Conservation (phyloP, 192 early-diverging fungal genomes). For the Backusella luteola region DNA sequence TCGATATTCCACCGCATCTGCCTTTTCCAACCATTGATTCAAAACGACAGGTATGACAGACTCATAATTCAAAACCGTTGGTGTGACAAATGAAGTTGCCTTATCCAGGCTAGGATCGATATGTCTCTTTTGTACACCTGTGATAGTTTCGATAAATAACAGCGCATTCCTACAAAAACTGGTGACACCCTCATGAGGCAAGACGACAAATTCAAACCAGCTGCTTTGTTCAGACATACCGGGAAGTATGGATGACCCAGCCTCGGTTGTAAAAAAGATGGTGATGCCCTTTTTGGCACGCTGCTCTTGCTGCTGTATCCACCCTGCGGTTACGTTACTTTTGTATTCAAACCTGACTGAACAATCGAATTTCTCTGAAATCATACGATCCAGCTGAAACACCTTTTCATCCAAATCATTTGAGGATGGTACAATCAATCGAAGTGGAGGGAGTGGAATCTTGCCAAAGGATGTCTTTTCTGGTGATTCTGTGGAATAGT, state of each 20-base stretch:
- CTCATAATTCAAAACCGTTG: constrained; percentile 9
- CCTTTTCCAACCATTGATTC: constrained; percentile 21
- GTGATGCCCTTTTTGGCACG: neutral
- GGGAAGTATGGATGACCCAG: neutral
- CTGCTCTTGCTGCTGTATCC: neutral
- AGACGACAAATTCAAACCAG: neutral
- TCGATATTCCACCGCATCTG: constrained; percentile 68
- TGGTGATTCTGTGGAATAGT: neutral
- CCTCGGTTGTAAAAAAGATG: neutral
- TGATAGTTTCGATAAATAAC: neutral
- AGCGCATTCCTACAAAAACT: neutral
- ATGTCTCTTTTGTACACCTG: neutral
- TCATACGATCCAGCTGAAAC: neutral
- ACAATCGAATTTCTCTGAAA: neutral
- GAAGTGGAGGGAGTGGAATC: neutral
- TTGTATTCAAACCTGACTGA: neutral
- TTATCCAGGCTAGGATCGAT: neutral
- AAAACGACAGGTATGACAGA: neutral
- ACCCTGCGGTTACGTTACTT: neutral
- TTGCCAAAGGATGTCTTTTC: neutral
- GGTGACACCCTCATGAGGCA: neutral
- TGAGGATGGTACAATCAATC: neutral
- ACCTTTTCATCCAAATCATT: neutral
- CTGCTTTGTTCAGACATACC: neutral
- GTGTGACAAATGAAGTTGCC: constrained; percentile 13